Evolutionary conservation across 208 protist genomes (phyloP), one percentile per base, ranked within the genome.

Genomic region (Phytomonas sp.): DNA sequence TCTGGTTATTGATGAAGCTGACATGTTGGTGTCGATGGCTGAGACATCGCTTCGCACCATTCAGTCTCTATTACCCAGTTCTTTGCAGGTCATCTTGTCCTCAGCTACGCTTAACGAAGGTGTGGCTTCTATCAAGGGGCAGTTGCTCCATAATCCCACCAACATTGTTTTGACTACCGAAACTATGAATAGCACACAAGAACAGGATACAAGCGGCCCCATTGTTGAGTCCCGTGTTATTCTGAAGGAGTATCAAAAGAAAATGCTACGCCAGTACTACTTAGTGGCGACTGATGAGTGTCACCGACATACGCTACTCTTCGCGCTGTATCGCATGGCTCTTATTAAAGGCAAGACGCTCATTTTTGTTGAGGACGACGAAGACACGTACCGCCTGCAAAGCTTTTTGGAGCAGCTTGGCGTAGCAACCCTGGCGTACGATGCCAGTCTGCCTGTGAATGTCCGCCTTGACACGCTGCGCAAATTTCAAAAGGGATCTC

Each of bases 361-460:
- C 61, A 91, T 99, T 64, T 99, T 99, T 76, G 96, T 98, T 56
- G 97, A 98, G 66, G 73, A 88, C 28, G 93, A 98, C 53, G 88
- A 98, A 40, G 73, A 82, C 28, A 98, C 92, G 71, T 99, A 98
- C 85, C 82, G 84, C 31, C 76, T 99, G 31, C 95, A 98, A 76
- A 89, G 98, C 72, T 99, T 99, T 75, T 84, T 99, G 11, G 92
- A 98, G 77, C 91, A 96, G 74, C 89, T 99, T 60, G 92, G 88
- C 32, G 87, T 99, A 20, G 80, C 80, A 7, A 86, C 85, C 6
- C 94, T 97, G 56, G 92, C 98, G 34, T 94, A 99, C 67, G 98
- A 99, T 78, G 82, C 89, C 8, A 93, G 94, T 66, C 82, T 99
- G 30, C 98, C 98, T 59, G 82, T 97, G 30, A 99, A 99, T 77